Conservation (phyloP, 768 basidiomycete species). For the Aureoboletus auriporus region DNA sequence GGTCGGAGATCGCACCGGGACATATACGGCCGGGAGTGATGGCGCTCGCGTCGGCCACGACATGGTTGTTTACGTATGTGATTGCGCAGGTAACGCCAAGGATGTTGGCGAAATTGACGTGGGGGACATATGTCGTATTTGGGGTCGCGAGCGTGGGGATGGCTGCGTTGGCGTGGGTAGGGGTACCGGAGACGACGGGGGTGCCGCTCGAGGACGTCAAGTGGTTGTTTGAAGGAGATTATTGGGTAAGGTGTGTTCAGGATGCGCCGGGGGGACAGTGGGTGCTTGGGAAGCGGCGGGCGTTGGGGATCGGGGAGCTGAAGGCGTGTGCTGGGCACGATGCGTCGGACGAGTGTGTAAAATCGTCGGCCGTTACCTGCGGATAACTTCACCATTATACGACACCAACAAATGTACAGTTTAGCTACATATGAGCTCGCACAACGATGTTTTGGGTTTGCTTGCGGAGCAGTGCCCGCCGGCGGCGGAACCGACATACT, state of each 20-base stretch:
- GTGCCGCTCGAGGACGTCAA: constrained; percentile 37
- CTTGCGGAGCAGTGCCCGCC: too few relatives aligned
- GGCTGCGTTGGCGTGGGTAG: constrained; percentile 32
- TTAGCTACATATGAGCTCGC: too few relatives aligned
- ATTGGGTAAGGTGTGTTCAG: constrained; percentile 26
- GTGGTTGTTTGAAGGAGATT: constrained; percentile 31
- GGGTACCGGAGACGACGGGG: constrained; percentile 39
- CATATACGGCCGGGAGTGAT: constrained; percentile 32
- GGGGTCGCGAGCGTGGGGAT: constrained; percentile 28
- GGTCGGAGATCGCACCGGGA: constrained; percentile 34
- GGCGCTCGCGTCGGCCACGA: constrained; percentile 27
- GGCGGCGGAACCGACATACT: too few relatives aligned
- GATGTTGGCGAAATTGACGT: constrained; percentile 27
- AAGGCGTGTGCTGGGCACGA: constrained; percentile 7
- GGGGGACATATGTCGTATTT: constrained; percentile 33
- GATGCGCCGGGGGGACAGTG: constrained; percentile 32
- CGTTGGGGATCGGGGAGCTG: constrained; percentile 24
- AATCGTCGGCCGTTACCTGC: not conserved
- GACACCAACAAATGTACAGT: too few relatives aligned
- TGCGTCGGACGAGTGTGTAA: constrained; percentile 1
- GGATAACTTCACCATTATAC: not conserved
- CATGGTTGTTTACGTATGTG: constrained; percentile 37
- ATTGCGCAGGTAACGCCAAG: constrained; percentile 37
- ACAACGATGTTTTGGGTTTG: too few relatives aligned
- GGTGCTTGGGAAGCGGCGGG: constrained; percentile 21